Percentiles rank a stretch among this genome's conserved stretches.
These are phyloP conservation scores for Zoysia matrella DNA, from an alignment of 202 grass and related monocot genomes.

Conservation along the genomic window DNA sequence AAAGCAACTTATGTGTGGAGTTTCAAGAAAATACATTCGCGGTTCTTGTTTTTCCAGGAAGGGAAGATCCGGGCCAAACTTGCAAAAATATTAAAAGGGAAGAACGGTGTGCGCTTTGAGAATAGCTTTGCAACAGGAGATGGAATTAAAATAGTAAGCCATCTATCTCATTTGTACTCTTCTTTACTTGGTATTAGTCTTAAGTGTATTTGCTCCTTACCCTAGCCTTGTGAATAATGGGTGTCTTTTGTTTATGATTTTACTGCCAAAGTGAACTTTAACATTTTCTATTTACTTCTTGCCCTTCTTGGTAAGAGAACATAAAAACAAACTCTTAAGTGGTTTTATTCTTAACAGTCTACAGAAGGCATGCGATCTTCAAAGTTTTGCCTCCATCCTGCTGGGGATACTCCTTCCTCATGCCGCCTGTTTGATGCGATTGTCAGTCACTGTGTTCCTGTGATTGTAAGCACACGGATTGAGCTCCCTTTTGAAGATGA, in stretches of 20 bases:
- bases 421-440: conserved; percentile 96
- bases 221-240: neutral
- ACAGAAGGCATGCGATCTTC: conserved; percentile 75
- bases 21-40: conserved; percentile 17
- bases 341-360: conserved; percentile 62
- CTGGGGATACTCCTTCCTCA: conserved; percentile 88
- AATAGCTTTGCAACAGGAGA: conserved; percentile 82
- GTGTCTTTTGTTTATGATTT: conserved; percentile 21
- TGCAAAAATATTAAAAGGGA: conserved; percentile 77
- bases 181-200: conserved; percentile 9
- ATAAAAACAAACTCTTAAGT: conserved; percentile 29
- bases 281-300: conserved; percentile 4
- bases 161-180: conserved; percentile 11
- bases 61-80: conserved; percentile 84
- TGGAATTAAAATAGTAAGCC: conserved; percentile 85
- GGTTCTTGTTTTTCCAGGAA: conserved; percentile 58
- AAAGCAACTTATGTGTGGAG: neutral
- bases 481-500: conserved; percentile 98
- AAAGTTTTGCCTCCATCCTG: conserved; percentile 88
- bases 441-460: conserved; percentile 85
- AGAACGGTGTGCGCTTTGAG: conserved; percentile 84
- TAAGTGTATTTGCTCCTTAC: neutral
- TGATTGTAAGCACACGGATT: conserved; percentile 83
- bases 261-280: neutral
- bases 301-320: conserved; percentile 25